A percentile compares a stretch with the other conserved stretches of the same genome.
These are phyloP conservation scores for Salix viminalis DNA, from an alignment of 345 rosid genomes.

Conservation along the genomic window DNA sequence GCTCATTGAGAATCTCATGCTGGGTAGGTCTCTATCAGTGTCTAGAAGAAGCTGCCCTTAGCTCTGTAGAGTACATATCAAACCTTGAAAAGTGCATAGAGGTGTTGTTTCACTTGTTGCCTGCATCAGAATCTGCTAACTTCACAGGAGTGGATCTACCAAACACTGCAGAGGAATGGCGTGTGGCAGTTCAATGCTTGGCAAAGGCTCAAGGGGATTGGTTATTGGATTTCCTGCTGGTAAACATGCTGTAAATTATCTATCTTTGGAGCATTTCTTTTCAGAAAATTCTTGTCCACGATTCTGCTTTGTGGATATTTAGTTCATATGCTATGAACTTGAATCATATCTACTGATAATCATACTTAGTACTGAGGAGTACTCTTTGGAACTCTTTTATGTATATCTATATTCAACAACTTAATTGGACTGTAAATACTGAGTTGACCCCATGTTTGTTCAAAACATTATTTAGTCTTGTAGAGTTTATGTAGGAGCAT, in stretches of 20 bases:
- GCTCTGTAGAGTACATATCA: slow-evolving; percentile 45
- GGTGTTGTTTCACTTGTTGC: slow-evolving; percentile 58
- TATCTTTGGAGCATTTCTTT: not conserved
- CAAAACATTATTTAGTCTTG: not conserved
- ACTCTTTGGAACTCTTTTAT: not conserved
- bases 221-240: slow-evolving; percentile 75
- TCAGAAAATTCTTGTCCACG: not conserved
- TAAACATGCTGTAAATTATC: slow-evolving; percentile 15
- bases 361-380: not conserved
- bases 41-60: slow-evolving; percentile 62
- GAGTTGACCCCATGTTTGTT: not conserved
- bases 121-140: slow-evolving; percentile 36
- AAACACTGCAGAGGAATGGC: slow-evolving; percentile 52
- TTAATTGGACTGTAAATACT: not conserved
- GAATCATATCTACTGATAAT: not conserved
- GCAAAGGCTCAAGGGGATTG: slow-evolving; percentile 58
- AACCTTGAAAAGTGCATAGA: slow-evolving; percentile 63
- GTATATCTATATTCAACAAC: not conserved
- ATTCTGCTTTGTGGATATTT: not conserved
- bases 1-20: slow-evolving; percentile 53
- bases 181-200: slow-evolving; percentile 61
- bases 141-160: slow-evolving; percentile 20
- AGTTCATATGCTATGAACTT: not conserved
- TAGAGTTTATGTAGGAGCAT: slow-evolving; percentile 6
- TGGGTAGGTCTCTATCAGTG: slow-evolving; percentile 77